Base-by-base conservation (phyloP, 2,329 filamentous ascomycete species). In the Clonostachys solani region DNA sequence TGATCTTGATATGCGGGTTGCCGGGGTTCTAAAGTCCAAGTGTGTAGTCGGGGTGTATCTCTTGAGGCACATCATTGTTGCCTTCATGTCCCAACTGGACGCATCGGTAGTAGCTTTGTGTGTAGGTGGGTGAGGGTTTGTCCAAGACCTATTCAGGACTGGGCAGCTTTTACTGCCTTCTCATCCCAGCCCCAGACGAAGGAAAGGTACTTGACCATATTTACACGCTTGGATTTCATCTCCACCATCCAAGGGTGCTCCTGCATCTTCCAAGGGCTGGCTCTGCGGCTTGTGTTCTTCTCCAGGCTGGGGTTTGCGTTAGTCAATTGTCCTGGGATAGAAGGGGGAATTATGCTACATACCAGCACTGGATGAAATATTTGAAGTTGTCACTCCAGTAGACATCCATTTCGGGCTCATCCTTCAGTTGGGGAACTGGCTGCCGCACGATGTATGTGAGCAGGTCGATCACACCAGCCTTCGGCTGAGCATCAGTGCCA, bases 291-390 rank as follows among this genome's bases (percentile, higher is more conserved):
- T 17, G 89, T 85, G 57, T 96, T 90, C 71, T 99, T 99, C 68
- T 99, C 94, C 49, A 99, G 80, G 72, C 94, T 97, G 53, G 41
- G 33, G 45, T 37, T 7, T 49, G 9, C 47, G 55, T 68, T 52
- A 62, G 57, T 43, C 53, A 18, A 23, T 40, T 29, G 16, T 16
- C 15, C 9, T 17, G 23, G 15, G 15, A 15, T 10, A 15, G 5
- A 42, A 42, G 3, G 2, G 13, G 15, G 23, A 9, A 12, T 9
- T 18, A 13, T 40, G 23, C 16, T 47, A 84, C 89, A 64, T 81
- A 97, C 92, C 94, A 97, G 81, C 92, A 96, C 71, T 96, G 92
- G 59, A 99, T 96, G 60, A 99, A 99, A 66, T 96, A 96, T 67
- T 99, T 99, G 71, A 99, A 97, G 62, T 89, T 95, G 57, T 95